Evolutionary conservation across 768 basidiomycete genomes (phyloP).

Genomic region (Suillus placidus): DNA sequence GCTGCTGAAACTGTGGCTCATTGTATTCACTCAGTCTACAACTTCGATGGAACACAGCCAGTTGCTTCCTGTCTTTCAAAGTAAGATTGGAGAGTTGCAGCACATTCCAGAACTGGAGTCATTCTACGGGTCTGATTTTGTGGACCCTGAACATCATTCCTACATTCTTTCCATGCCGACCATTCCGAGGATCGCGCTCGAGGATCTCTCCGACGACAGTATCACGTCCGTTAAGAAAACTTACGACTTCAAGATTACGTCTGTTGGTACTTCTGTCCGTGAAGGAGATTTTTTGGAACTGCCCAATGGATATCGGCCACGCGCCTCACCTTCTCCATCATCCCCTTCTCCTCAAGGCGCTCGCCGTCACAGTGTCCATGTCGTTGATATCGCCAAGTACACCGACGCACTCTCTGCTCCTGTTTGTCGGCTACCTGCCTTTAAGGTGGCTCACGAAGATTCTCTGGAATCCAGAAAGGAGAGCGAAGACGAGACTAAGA

Average conservation of each 20-base stretch:
- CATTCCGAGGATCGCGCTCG: conserved; percentile 31
- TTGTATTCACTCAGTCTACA: not conserved
- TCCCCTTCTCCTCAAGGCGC: not conserved
- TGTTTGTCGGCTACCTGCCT: conserved; percentile 3
- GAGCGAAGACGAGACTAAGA: conserved; percentile 6
- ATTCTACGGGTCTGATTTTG: conserved; percentile 29
- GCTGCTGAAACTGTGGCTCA: not conserved
- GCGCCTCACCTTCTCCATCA: not conserved
- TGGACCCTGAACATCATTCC: conserved; percentile 25
- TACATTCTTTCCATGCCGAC: conserved; percentile 30
- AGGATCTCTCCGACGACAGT: conserved; percentile 6
- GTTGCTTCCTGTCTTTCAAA: not conserved
- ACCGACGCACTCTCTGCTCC: not conserved
- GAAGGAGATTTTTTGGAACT: conserved; percentile 11
- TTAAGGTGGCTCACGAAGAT: not conserved
- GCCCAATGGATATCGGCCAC: conserved; percentile 2
- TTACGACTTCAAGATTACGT: conserved; percentile 11
- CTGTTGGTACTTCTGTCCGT: conserved; percentile 11
- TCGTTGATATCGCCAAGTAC: conserved; percentile 2
- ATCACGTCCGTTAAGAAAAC: conserved; percentile 1
- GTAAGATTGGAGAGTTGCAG: not conserved
- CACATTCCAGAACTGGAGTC: conserved; percentile 19
- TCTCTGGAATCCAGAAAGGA: not conserved
- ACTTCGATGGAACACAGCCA: not conserved
- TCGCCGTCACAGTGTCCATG: not conserved